Evolutionary conservation across 1,284 basidiomycete species (phyloP).

Genomic region (Sporisorium graminicola): DNA sequence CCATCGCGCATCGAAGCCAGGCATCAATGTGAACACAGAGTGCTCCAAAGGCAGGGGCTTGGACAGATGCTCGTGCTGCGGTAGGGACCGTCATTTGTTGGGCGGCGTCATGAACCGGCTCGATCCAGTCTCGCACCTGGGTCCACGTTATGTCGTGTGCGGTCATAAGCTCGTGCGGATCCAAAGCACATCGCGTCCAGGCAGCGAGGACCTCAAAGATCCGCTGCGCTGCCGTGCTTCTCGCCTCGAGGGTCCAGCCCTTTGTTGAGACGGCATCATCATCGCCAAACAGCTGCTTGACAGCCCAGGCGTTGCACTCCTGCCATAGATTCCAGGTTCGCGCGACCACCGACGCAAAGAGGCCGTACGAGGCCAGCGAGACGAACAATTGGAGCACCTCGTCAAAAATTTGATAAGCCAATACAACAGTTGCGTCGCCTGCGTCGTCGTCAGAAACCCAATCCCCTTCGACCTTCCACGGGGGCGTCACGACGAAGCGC

Average conservation of each 20-base stretch:
- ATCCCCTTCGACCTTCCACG: constrained; percentile 71
- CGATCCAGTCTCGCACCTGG: constrained; percentile 80
- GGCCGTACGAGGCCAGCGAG: constrained; percentile 80
- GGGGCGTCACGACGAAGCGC: constrained; percentile 79
- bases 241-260: constrained; percentile 21
- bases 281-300: constrained; percentile 11
- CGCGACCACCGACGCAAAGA: constrained; percentile 77
- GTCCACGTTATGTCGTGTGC: constrained; percentile 91
- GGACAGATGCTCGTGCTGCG: background rate
- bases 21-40: constrained; percentile 31
- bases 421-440: constrained; percentile 72
- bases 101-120: constrained; percentile 25
- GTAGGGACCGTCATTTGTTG: background rate
- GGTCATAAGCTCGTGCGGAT: constrained; percentile 88
- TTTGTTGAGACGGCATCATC: background rate
- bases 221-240: constrained; percentile 24
- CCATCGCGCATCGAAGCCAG: constrained; percentile 34
- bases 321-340: constrained; percentile 57
- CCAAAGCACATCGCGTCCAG: constrained; percentile 85
- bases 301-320: constrained; percentile 43
- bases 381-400: constrained; percentile 76
- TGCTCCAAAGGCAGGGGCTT: constrained; percentile 26
- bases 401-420: constrained; percentile 38
- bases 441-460: constrained; percentile 27
- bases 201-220: constrained; percentile 74